Base-by-base conservation (phyloP, 768 basidiomycete species). In the Suillus fuscotomentosus region DNA sequence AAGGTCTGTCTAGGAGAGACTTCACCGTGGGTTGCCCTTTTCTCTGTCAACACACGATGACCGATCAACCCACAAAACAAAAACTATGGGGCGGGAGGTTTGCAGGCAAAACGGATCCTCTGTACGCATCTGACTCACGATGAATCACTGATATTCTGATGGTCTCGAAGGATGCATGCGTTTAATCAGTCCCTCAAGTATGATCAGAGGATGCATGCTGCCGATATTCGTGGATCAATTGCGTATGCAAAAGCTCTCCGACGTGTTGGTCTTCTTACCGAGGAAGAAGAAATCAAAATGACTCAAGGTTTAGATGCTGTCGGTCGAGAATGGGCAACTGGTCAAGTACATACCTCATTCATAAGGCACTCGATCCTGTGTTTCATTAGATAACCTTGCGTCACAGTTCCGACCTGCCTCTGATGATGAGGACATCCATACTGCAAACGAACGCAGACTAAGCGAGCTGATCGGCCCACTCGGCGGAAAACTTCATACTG, bases 381-480 rank as follows among this genome's bases (percentile, higher is more conserved):
- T 36, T 45, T 27, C 13, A 42, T 43, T 17, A 36, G 31, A 54
- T 54, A 34, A 34, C 27, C 47, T 50, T 43, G 20, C 5, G 14
- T 61, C 39, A 15, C 70, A 96, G 91, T 99, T 99, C 73, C 73
- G 79, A 63, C 78, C 88, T 38, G 81, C 89, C 65, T 81, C 86
- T n/a, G 95, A 97, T 69, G 97, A 99, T 70, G 97, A 99, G 72
- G 97, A 99, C 72, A 99, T 99, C 65, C 97, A 99, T 76, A 99
- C 97, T 14, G 97, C 97, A 61, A 99, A 99, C 72, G 97, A 99
- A 75, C 88, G 97, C 55, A 86, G 97, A 48, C 77, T 99, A 68
- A 92, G 89, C 67, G 97, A 99, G 79, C 78, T 99, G 61, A 94
- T 99, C 61, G 97, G 97, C 0, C 82, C 92, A 15, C 85, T 94